A percentile compares a stretch with the other conserved stretches of the same genome.
Evolutionary conservation across 371 early-diverging fungal genomes (phyloP).

Genomic region (Fennellomyces sp.): DNA sequence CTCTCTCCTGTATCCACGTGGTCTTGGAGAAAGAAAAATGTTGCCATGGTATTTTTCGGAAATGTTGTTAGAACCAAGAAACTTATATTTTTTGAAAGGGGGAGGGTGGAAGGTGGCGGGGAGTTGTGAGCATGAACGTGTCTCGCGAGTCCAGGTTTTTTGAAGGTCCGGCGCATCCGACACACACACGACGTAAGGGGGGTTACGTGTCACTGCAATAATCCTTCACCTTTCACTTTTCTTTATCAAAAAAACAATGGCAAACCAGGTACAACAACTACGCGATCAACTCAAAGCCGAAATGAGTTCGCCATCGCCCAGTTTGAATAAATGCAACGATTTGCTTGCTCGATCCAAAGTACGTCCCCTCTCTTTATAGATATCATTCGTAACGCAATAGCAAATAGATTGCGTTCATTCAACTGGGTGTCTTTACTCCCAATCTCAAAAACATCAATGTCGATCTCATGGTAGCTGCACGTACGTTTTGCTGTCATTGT

Average conservation of each 20-base stretch:
- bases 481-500: conserved; percentile 47
- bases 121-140: no score
- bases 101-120: no score
- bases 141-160: background rate
- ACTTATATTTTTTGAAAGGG: no score
- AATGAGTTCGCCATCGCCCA: conserved; percentile 67
- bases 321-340: conserved; percentile 74
- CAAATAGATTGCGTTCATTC: conserved; percentile 72
- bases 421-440: conserved; percentile 74
- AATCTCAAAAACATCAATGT: conserved; percentile 59
- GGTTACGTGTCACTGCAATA: conserved; percentile 9
- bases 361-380: background rate
- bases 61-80: no score
- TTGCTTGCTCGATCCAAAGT: conserved; percentile 84
- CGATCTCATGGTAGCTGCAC: conserved; percentile 68
- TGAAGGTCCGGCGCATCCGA: background rate
- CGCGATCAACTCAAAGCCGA: conserved; percentile 65
- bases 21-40: no score
- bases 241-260: conserved; percentile 11
- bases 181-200: background rate
- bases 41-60: no score
- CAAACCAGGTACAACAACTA: conserved; percentile 33
- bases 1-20: no score
- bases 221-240: background rate
- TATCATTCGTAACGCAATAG: background rate